These are phyloP conservation scores for Lactarius tabidus DNA, from an alignment of 768 basidiomycete genomes.

Conservation along the genomic window DNA sequence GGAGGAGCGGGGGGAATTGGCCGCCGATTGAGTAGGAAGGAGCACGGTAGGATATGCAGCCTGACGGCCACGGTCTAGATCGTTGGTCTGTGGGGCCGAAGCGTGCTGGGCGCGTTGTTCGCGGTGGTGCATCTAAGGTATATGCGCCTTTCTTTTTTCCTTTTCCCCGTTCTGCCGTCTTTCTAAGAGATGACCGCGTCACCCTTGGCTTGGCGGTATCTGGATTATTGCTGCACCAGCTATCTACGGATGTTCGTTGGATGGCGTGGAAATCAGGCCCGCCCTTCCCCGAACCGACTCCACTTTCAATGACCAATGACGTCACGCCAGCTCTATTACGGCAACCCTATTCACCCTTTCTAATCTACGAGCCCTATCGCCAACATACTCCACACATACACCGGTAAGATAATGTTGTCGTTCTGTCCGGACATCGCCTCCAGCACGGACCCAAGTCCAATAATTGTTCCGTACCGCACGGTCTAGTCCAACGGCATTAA, in stretches of 20 bases:
- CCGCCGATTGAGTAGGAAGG: slow-evolving; percentile 10
- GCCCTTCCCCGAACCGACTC: slow-evolving; percentile 4
- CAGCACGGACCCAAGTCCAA: slow-evolving; percentile 63
- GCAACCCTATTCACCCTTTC: neutral
- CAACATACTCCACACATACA: slow-evolving; percentile 91
- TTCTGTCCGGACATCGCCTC: slow-evolving; percentile 95
- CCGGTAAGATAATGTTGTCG: slow-evolving; percentile 93
- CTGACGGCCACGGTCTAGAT: slow-evolving; percentile 17
- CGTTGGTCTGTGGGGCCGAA: slow-evolving; percentile 11
- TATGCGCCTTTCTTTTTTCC: neutral
- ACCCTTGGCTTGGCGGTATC: neutral
- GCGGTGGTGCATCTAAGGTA: neutral
- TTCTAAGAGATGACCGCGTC: neutral
- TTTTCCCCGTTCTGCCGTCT: neutral
- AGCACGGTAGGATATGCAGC: slow-evolving; percentile 1
- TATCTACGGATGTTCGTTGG: neutral
- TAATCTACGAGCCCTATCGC: slow-evolving; percentile 14
- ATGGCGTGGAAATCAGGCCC: neutral
- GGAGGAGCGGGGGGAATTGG: slow-evolving; percentile 14
- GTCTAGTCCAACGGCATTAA: slow-evolving; percentile 42
- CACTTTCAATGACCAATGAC: slow-evolving; percentile 8
- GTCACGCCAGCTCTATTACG: slow-evolving; percentile 4
- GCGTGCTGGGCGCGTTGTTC: neutral
- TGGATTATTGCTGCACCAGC: neutral
- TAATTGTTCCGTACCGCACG: slow-evolving; percentile 58